Evolutionary conservation across 2,329 filamentous ascomycete genomes (phyloP), one percentile per base, ranked within the genome.

Genomic region (Neofusicoccum ribis): DNA sequence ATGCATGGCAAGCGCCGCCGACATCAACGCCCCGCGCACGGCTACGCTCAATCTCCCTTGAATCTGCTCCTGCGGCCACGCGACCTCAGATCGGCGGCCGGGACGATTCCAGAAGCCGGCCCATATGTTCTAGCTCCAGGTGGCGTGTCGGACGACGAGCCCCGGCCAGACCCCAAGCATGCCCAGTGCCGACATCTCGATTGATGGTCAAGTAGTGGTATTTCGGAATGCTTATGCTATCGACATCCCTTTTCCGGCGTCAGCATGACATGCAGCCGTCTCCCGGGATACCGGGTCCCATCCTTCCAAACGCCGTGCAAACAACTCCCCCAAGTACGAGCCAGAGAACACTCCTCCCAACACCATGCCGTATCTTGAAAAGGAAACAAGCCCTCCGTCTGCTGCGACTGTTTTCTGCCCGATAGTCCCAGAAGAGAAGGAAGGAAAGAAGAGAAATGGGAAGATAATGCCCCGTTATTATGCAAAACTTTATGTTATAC

Each of bases 1-100:
- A 58, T 58, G 39, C 54, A 58, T 44, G n/a, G 20, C 20, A 20
- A 27, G 34, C 54, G 54, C 54, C 52, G 23, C 50, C 50, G 31
- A 54, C 36, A 54, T 54, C 50, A 39, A 39, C 8, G 14, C 34
- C 3, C 27, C 34, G 50, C 14, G 50, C 50, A 54, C 31, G 34
- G 50, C 50, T 31, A 51, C 31, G 14, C 49, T 34, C 15, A 12
- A n/a, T 52, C 9, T 39, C 36, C 31, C 34, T 54, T 31, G 15
- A 23, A 54, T 37, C 51, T 41, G 36, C 36, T 15, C n/a, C 49
- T n/a, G 23, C 31, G 17, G 12, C 20, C 46, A 49, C 46, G 46
- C 46, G 46, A 49, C 46, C 46, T 49, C 15, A 52, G 49, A 52
- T 37, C 27, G n/a, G 2, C 51, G 34, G 11, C 51, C 8, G 15